These are phyloP conservation scores for Priceomyces castillae DNA, from an alignment of 805 yeast genomes.

Conservation along the genomic window DNA sequence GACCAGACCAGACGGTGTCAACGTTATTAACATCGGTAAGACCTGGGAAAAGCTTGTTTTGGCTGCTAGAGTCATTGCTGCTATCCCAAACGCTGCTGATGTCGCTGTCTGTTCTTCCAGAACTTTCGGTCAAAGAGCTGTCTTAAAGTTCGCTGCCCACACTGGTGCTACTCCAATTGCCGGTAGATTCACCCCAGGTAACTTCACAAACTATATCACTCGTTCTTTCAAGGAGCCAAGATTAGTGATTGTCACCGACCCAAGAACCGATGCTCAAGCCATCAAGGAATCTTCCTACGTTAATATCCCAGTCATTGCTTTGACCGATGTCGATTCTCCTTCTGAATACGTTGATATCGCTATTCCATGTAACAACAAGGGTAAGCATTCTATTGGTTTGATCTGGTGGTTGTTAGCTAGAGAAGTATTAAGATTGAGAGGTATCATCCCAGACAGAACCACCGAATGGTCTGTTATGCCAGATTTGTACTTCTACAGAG, in stretches of 20 bases:
- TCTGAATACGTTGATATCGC: slow-evolving; percentile 99
- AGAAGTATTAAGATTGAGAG: slow-evolving; percentile 99
- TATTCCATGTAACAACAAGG: slow-evolving; percentile 99
- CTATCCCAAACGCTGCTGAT: slow-evolving; percentile 97
- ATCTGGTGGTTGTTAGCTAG: slow-evolving; percentile 99
- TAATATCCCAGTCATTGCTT: slow-evolving; percentile 99
- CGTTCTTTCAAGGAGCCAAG: slow-evolving; percentile 99
- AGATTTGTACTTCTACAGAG: slow-evolving; percentile 99
- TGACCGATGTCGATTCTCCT: slow-evolving; percentile 98
- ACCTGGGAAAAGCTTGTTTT: slow-evolving; percentile 99
- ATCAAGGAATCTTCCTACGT: slow-evolving; percentile 99
- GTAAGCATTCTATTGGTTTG: slow-evolving; percentile 99
- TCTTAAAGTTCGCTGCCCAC: slow-evolving; percentile 98
- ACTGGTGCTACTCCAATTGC: slow-evolving; percentile 99
- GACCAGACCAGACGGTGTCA: slow-evolving; percentile 99
- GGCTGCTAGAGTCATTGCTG: slow-evolving; percentile 99
- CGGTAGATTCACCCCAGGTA: slow-evolving; percentile 99
- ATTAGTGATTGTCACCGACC: slow-evolving; percentile 98
- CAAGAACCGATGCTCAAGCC: slow-evolving; percentile 99
- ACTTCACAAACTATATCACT: slow-evolving; percentile 99
- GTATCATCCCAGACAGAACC: slow-evolving; percentile 92
- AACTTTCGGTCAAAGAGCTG: slow-evolving; percentile 99
- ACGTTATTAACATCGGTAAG: slow-evolving; percentile 96
- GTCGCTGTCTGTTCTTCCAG: slow-evolving; percentile 99
- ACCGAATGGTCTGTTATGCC: slow-evolving; percentile 99